These are phyloP conservation scores for Fusarium domesticum DNA, from an alignment of 2,329 filamentous ascomycete species.

Conservation along the genomic window DNA sequence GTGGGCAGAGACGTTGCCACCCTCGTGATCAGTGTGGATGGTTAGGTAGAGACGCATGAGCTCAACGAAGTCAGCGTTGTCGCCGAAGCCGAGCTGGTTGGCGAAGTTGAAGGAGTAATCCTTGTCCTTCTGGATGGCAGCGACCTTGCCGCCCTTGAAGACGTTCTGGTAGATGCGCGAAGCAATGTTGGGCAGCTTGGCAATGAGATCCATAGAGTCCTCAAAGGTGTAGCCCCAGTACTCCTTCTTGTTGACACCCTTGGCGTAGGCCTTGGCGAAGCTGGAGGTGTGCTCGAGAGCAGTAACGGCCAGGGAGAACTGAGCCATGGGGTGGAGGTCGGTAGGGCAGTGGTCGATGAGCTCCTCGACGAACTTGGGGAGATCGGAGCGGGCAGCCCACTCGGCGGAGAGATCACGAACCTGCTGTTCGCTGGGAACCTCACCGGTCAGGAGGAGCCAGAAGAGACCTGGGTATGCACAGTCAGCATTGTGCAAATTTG, in stretches of 20 bases:
- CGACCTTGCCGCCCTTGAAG: constrained; percentile 99
- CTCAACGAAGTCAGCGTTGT: constrained; percentile 96
- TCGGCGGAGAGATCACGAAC: constrained; percentile 97
- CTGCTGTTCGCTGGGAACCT: constrained; percentile 97
- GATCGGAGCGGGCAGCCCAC: constrained; percentile 94
- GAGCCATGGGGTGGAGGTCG: constrained; percentile 99
- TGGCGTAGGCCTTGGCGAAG: constrained; percentile 98
- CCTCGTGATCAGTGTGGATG: constrained; percentile 99
- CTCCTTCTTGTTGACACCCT: constrained; percentile 98
- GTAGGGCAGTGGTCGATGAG: constrained; percentile 99
- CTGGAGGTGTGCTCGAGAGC: constrained; percentile 97
- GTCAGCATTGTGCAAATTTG: constrained; percentile 11
- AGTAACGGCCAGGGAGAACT: constrained; percentile 96
- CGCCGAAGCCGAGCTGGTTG: constrained; percentile 96
- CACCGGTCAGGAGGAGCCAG: constrained; percentile 98
- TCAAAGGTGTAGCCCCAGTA: constrained; percentile 99
- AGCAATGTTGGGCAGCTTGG: constrained; percentile 97
- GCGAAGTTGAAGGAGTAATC: constrained; percentile 99
- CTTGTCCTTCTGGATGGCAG: constrained; percentile 95
- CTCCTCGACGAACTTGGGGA: constrained; percentile 98
- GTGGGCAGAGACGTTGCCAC: constrained; percentile 97
- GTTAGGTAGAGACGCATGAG: constrained; percentile 98
- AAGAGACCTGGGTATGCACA: constrained; percentile 68
- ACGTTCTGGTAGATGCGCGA: constrained; percentile 99
- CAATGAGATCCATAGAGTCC: constrained; percentile 99